Evolutionary conservation across 129 eudicot genomes (phyloP).

Genomic region (Tagetes patula): DNA sequence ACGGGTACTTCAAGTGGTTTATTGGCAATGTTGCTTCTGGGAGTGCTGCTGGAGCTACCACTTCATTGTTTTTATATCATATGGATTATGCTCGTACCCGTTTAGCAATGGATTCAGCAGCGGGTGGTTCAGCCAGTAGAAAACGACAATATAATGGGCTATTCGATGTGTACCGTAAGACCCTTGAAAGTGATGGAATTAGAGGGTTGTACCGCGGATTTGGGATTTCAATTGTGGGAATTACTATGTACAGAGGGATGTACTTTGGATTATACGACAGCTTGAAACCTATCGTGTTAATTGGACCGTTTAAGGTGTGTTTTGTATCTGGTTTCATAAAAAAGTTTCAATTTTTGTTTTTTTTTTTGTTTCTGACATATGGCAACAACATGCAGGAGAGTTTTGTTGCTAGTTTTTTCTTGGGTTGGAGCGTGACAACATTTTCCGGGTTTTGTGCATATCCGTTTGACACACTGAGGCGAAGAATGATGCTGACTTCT

Average conservation of each 20-base stretch:
- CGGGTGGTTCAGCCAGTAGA: slow-evolving; percentile 30
- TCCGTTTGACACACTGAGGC: slow-evolving; percentile 90
- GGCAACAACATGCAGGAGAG: slow-evolving; percentile 57
- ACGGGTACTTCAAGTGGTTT: slow-evolving; percentile 91
- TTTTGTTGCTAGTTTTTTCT: slow-evolving; percentile 76
- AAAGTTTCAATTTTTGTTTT: not conserved
- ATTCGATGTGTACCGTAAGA: slow-evolving; percentile 72
- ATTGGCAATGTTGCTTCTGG: slow-evolving; percentile 98
- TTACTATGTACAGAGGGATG: slow-evolving; percentile 96
- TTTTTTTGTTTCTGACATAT: slow-evolving; percentile 3
- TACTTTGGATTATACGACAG: slow-evolving; percentile 93
- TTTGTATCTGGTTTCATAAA: not conserved
- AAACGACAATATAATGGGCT: slow-evolving; percentile 77
- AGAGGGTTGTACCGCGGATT: slow-evolving; percentile 89
- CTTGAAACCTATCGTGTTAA: slow-evolving; percentile 80
- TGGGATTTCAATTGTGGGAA: slow-evolving; percentile 84
- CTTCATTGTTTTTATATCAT: slow-evolving; percentile 87
- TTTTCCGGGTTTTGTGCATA: slow-evolving; percentile 94
- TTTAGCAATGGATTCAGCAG: slow-evolving; percentile 66
- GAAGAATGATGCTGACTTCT: slow-evolving; percentile 98
- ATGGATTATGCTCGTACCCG: slow-evolving; percentile 93
- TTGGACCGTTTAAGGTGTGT: slow-evolving; percentile 71
- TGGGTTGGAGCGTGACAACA: slow-evolving; percentile 96
- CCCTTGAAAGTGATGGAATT: slow-evolving; percentile 78
- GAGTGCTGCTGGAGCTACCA: slow-evolving; percentile 99